Percentiles rank a stretch among this genome's conserved stretches.
phyloP scores from a whole-genome alignment of 2,329 filamentous ascomycete species.

The Xylariaceae sp. region DNA sequence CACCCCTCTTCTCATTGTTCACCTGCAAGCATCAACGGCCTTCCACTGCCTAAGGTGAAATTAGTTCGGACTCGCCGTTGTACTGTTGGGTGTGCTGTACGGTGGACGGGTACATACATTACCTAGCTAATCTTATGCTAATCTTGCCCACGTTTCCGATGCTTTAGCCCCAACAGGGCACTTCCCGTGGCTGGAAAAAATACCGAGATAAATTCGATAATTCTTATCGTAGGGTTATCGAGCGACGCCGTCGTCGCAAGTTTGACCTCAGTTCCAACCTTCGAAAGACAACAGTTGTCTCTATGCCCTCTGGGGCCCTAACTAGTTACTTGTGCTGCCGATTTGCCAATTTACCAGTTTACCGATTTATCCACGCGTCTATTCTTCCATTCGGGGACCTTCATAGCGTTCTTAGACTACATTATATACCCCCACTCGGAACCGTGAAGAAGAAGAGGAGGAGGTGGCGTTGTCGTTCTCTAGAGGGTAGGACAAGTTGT shows the following conservation, averaged over 20 bases:
- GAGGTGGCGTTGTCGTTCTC: too few relatives aligned
- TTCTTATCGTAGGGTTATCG: constrained; percentile 1
- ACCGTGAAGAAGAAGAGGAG: background rate
- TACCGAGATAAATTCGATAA: constrained; percentile 1
- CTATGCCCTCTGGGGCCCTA: background rate
- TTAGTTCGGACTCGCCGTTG: background rate
- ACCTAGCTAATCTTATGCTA: too few relatives aligned
- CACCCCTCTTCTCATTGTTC: too few relatives aligned
- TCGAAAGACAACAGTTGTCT: background rate
- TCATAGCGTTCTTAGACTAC: background rate
- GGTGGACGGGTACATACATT: background rate
- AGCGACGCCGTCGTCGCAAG: constrained; percentile 1
- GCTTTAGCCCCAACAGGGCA: background rate
- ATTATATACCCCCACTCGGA: background rate
- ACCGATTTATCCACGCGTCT: background rate
- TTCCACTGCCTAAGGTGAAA: background rate
- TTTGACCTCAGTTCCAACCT: background rate
- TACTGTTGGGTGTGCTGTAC: background rate
- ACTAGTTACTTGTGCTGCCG: background rate
- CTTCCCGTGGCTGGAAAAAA: background rate
- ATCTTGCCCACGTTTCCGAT: constrained; percentile 4
- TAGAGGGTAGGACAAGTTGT: constrained; percentile 18
- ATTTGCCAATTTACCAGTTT: background rate
- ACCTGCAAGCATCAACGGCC: background rate
- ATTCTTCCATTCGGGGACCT: background rate